Conservation (phyloP, 345 rosid genomes). For the Rhodamnia argentea region DNA sequence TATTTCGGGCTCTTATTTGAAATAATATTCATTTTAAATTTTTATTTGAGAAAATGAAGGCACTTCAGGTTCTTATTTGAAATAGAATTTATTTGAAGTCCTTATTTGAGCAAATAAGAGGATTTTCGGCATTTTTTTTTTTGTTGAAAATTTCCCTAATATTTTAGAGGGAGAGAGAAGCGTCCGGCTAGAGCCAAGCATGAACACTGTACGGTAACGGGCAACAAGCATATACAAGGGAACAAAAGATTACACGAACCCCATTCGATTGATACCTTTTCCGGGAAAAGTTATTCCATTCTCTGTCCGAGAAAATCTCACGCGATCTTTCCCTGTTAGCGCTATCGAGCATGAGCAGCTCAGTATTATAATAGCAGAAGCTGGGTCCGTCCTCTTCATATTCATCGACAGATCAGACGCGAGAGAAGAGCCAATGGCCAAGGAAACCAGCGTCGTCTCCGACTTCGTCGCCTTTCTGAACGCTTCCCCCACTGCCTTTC, state of each 20-base stretch:
- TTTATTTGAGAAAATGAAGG: no score
- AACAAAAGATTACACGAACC: background rate
- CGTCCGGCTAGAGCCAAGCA: background rate
- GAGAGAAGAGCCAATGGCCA: background rate
- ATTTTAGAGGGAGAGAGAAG: background rate
- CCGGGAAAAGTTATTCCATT: fast-evolving
- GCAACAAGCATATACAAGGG: background rate
- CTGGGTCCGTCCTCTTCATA: background rate
- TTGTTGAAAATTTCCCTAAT: no score
- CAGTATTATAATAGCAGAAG: background rate
- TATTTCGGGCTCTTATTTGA: no score
- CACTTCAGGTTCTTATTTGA: no score
- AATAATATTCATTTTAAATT: no score
- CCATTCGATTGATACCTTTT: background rate
- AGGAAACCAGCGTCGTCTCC: constrained; percentile 19
- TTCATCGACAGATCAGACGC: background rate
- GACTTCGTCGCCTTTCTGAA: constrained; percentile 77
- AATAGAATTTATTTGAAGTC: no score
- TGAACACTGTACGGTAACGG: background rate
- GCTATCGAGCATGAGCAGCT: background rate
- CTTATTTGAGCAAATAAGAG: no score
- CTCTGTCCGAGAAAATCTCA: background rate
- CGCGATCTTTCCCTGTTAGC: background rate
- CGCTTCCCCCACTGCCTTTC: constrained; percentile 97
- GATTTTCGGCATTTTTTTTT: no score